Evolutionary conservation across 148 eudicot genomes (phyloP).

Genomic region (Rhododendron kiyosumense): DNA sequence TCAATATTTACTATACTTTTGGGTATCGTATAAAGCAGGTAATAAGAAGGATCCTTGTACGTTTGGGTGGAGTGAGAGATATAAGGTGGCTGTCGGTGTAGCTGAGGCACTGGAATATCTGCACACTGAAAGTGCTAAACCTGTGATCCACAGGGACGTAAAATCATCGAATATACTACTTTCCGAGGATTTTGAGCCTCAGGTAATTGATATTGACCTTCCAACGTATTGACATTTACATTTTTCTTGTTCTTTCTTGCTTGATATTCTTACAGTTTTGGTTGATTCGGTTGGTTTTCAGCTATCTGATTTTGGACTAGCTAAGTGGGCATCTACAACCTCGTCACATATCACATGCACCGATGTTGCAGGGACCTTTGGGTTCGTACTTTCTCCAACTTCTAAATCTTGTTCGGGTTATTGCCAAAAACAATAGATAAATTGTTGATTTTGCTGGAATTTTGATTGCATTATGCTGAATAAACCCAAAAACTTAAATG

Average conservation of each 20-base stretch:
- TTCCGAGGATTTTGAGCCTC: slow-evolving; percentile 85
- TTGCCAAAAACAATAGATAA: not conserved
- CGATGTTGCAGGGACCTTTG: slow-evolving; percentile 93
- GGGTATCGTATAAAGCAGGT: slow-evolving; percentile 28
- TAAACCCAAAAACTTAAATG: not conserved
- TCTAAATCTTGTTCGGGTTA: not conserved
- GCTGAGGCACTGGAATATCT: slow-evolving; percentile 84
- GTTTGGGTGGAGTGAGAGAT: slow-evolving; percentile 79
- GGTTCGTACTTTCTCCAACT: slow-evolving; percentile 45
- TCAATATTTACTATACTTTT: not conserved
- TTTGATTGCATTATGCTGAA: not conserved
- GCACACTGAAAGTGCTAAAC: slow-evolving; percentile 44
- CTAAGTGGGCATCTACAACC: slow-evolving; percentile 55
- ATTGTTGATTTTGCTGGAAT: not conserved
- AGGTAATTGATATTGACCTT: slow-evolving; percentile 33
- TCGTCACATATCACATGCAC: slow-evolving; percentile 55
- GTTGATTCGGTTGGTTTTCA: slow-evolving; percentile 25
- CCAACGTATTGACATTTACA: not conserved
- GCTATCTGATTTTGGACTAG: slow-evolving; percentile 95
- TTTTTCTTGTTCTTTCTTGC: not conserved
- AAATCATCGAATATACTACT: slow-evolving; percentile 90
- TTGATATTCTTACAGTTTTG: slow-evolving; percentile 5
- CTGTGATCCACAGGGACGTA: slow-evolving; percentile 90
- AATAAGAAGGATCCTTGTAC: slow-evolving; percentile 28
- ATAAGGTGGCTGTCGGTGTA: slow-evolving; percentile 80